These are phyloP conservation scores for Alternaria metachromatica DNA, from an alignment of 2,329 filamentous ascomycete genomes.

Conservation along the genomic window DNA sequence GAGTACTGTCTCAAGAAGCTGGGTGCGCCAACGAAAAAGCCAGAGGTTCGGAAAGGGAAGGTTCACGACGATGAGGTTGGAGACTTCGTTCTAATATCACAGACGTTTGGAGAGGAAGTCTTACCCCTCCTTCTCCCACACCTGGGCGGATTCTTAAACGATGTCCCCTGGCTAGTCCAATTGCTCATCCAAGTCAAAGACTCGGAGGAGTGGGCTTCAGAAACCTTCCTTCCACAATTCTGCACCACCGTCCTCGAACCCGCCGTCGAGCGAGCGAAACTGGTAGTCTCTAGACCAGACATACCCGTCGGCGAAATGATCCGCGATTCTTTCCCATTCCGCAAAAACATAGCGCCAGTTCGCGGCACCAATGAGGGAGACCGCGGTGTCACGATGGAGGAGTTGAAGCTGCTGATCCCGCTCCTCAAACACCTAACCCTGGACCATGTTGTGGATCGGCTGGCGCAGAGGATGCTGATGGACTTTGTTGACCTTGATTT, in stretches of 20 bases:
- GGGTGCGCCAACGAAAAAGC: neutral
- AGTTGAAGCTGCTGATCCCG: neutral
- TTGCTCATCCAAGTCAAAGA: neutral
- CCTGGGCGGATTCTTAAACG: neutral
- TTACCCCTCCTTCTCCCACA: neutral
- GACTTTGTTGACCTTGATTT: neutral
- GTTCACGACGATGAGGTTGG: neutral
- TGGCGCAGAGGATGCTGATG: neutral
- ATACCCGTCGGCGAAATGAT: neutral
- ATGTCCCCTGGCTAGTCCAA: neutral
- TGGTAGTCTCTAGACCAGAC: neutral
- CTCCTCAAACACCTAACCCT: neutral
- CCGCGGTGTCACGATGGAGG: neutral
- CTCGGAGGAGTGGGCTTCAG: neutral
- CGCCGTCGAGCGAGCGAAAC: neutral
- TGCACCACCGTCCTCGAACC: neutral
- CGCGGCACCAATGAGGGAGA: neutral
- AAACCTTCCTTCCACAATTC: neutral
- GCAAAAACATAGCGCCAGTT: neutral
- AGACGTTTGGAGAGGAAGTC: neutral
- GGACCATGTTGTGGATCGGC: neutral
- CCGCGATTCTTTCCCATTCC: neutral
- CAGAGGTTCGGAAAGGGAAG: neutral
- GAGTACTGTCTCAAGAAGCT: neutral
- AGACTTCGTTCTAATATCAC: neutral